Evolutionary conservation across 345 rosid genomes (phyloP), one percentile per base, ranked within the genome.

Genomic region (Euclidium syriacum): DNA sequence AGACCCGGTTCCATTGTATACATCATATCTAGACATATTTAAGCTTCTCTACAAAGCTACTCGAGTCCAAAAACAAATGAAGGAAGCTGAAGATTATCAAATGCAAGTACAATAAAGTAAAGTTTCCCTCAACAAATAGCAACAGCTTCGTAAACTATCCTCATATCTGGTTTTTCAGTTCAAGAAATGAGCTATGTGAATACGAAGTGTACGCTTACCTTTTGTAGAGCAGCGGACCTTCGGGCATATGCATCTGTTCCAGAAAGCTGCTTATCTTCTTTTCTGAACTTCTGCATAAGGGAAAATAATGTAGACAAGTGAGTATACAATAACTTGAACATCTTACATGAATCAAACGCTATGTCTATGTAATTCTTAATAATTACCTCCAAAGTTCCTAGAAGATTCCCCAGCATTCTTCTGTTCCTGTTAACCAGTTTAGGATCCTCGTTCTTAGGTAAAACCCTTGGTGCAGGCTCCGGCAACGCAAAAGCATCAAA

Each of bases 371-470:
- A 42, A 50, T 47, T 23, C 12, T 34, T 9, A 30, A 58, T 23
- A 20, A 75, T 69, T 81, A 94, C 99, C 97, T 94, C 99, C 74
- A 90, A 77, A 63, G 99, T 94, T 44, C 99, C 99, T 63, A 85
- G 74, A 71, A 94, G 97, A 74, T 86, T 96, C 36, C 96, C 99
- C 41, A 94, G 65, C 95, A 94, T 94, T 75, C 99, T 83, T 76
- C 80, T 94, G 77, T 94, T 94, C 76, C 99, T 82, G 68, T 75
- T 87, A 67, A 90, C 87, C 77, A 90, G 70, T 27, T 81, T 90
- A 38, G 96, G 99, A 81, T 94, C 99, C 75, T 94, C 96, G 66
- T 90, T 65, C 83, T 84, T 90, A 0, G 95, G 99, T 42, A 94
- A 71, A 63, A 81, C 80, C 82, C 99, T 83, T 7, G 99, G 97